Conservation (phyloP, 2,329 filamentous ascomycete genomes). For the Pseudogymnoascus sp. region DNA sequence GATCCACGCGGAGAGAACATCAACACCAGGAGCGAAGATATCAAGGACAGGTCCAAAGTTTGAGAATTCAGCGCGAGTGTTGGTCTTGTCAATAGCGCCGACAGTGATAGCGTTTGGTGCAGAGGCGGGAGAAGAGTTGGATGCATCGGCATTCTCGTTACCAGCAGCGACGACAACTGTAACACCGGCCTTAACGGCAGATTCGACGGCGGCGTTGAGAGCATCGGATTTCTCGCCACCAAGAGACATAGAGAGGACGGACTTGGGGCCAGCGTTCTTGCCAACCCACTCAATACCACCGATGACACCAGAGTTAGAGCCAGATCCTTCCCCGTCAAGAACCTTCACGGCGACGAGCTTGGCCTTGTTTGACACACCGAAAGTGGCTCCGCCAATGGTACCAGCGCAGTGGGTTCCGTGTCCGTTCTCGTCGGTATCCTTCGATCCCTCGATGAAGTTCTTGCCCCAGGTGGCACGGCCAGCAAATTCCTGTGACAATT, state of each 20-base stretch:
- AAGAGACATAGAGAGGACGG: conserved; percentile 57
- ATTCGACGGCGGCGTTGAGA: conserved; percentile 42
- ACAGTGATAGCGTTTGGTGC: conserved; percentile 44
- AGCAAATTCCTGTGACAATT: conserved; percentile 20
- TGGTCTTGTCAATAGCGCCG: conserved; percentile 37
- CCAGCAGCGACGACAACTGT: conserved; percentile 48
- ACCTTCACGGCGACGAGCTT: conserved; percentile 33
- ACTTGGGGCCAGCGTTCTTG: conserved; percentile 36
- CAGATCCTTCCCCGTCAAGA: conserved; percentile 30
- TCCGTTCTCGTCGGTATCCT: conserved; percentile 30
- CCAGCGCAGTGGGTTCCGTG: conserved; percentile 37
- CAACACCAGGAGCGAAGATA: conserved; percentile 42
- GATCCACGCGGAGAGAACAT: conserved; percentile 40
- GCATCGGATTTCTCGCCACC: conserved; percentile 38
- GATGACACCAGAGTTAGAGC: conserved; percentile 45
- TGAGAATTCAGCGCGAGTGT: conserved; percentile 37
- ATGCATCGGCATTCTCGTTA: conserved; percentile 37
- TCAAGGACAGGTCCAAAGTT: conserved; percentile 44
- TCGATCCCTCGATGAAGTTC: conserved; percentile 17
- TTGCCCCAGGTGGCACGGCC: conserved; percentile 23
- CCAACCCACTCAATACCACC: conserved; percentile 49
- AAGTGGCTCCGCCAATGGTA: conserved; percentile 32
- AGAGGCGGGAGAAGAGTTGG: conserved; percentile 39
- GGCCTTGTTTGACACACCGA: conserved; percentile 32
- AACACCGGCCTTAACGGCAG: conserved; percentile 38